Evolutionary conservation across 2,329 filamentous ascomycete genomes (phyloP), one percentile per base, ranked within the genome.

Genomic region (Fusarium continuum): DNA sequence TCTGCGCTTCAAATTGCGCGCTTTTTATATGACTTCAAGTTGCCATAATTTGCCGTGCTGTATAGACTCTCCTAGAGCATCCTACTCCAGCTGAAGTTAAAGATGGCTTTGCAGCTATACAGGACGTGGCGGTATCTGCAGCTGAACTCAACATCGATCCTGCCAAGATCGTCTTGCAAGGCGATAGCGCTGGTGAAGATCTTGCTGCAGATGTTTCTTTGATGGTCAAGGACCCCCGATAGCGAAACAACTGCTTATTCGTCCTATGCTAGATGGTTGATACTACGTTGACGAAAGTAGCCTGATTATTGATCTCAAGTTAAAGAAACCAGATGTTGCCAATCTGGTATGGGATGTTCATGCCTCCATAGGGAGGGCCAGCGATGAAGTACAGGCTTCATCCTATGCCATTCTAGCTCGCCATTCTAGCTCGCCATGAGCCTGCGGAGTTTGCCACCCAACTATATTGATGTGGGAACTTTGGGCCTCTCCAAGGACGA

Each of bases 381-480:
- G n/a, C 1, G 8, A 6, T 22, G 56, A 65, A 14, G 45, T 39
- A 0, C 53, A 64, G 13, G 35, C 61, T 6, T 36, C 57, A 3
- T 43, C 52, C 7, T 71, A 72, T 20, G 61, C 59, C 4, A 67
- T 64, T 10, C 72, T 72, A 7, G 73, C 69, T 4, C 51, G 69
- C n/a, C n/a, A n/a, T n/a, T n/a, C n/a, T n/a, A n/a, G n/a, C n/a
- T n/a, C 0, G 69, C 68, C 6, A n/a, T 17, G 6, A 64, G 63
- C 9, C 26, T 75, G 3, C 35, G 47, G 8, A 71, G 72, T 6
- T 59, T 80, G 28, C 78, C 78, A 2, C 56, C 55, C 4, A 74
- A 74, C 4, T 80, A 77, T 23, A 69, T 81, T 0, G 78, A 80
- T 14, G 69, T 76, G 5, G 77, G 77, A 9, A 62, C 64, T 5